A percentile compares a stretch with the other conserved stretches of the same genome.
phyloP scores from a whole-genome alignment of 129 eudicot genomes.

The Chrysanthemum lavandulifolium region DNA sequence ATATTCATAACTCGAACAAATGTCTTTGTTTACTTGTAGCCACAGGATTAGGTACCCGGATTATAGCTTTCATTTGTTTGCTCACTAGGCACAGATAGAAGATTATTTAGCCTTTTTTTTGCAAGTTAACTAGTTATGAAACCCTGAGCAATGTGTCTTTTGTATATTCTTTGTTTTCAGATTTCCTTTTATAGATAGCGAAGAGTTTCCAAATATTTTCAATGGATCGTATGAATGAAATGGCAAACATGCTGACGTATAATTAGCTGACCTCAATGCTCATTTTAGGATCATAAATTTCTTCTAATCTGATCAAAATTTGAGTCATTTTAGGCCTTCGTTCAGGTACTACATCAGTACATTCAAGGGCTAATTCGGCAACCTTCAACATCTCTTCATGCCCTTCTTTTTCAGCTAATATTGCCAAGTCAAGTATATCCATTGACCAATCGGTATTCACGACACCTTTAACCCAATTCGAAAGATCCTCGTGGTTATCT shows the following conservation, averaged over 20 bases:
- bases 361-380: slow-evolving; percentile 64
- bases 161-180: not conserved
- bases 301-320: slow-evolving; percentile 50
- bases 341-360: slow-evolving; percentile 55
- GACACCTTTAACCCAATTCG: slow-evolving; percentile 58
- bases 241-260: not conserved
- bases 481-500: slow-evolving; percentile 38
- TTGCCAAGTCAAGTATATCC: slow-evolving; percentile 72
- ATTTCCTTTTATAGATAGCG: not conserved
- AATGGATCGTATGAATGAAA: not conserved
- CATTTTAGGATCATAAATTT: slow-evolving; percentile 23
- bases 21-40: slow-evolving; percentile 46
- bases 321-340: slow-evolving; percentile 55
- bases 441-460: slow-evolving; percentile 60
- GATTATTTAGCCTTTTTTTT: not conserved
- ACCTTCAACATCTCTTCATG: slow-evolving; percentile 71
- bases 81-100: slow-evolving; percentile 29
- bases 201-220: not conserved
- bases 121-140: slow-evolving; percentile 6
- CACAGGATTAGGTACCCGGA: slow-evolving; percentile 49
- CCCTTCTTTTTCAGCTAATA: slow-evolving; percentile 62
- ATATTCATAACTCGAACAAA: slow-evolving; percentile 40
- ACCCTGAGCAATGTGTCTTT: not conserved
- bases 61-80: slow-evolving; percentile 63
- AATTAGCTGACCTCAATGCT: slow-evolving; percentile 19